These are phyloP conservation scores for Lactuca sativa DNA, from an alignment of 129 eudicot species.

Conservation along the genomic window DNA sequence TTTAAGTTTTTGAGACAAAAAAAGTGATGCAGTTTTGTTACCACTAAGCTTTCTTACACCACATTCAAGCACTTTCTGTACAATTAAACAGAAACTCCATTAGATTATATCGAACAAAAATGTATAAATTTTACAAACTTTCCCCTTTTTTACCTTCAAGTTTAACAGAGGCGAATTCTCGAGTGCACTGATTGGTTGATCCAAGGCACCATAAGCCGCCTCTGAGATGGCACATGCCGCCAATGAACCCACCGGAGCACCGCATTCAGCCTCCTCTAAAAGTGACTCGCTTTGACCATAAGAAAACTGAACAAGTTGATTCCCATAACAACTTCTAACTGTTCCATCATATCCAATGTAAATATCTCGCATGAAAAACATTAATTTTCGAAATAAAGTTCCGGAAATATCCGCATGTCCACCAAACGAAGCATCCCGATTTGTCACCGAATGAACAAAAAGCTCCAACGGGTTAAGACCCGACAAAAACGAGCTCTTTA, in stretches of 20 bases:
- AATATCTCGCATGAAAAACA: slow-evolving; percentile 90
- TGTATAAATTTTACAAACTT: not conserved
- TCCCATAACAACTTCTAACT: slow-evolving; percentile 72
- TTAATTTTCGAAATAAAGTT: slow-evolving; percentile 57
- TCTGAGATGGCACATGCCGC: slow-evolving; percentile 93
- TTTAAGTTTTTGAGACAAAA: slow-evolving; percentile 62
- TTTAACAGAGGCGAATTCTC: slow-evolving; percentile 79
- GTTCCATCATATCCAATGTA: slow-evolving; percentile 75
- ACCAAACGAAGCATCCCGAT: slow-evolving; percentile 80
- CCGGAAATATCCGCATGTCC: slow-evolving; percentile 96
- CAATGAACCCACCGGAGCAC: slow-evolving; percentile 81
- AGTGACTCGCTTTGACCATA: slow-evolving; percentile 37
- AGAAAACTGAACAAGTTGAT: slow-evolving; percentile 75
- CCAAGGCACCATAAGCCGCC: slow-evolving; percentile 93
- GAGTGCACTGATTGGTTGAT: slow-evolving; percentile 83
- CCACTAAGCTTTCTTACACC: slow-evolving; percentile 64
- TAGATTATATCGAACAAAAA: slow-evolving; percentile 7
- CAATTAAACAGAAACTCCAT: slow-evolving; percentile 21
- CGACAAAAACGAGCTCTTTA: slow-evolving; percentile 51
- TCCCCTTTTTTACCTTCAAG: slow-evolving; percentile 55
- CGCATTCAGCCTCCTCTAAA: slow-evolving; percentile 36
- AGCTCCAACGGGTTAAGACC: slow-evolving; percentile 87
- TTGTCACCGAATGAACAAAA: slow-evolving; percentile 73
- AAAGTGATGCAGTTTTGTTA: slow-evolving; percentile 64
- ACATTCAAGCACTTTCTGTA: slow-evolving; percentile 85